These are phyloP conservation scores for Cutaneotrichosporon daszewskae DNA, from an alignment of 1,284 basidiomycete species.

Conservation along the genomic window DNA sequence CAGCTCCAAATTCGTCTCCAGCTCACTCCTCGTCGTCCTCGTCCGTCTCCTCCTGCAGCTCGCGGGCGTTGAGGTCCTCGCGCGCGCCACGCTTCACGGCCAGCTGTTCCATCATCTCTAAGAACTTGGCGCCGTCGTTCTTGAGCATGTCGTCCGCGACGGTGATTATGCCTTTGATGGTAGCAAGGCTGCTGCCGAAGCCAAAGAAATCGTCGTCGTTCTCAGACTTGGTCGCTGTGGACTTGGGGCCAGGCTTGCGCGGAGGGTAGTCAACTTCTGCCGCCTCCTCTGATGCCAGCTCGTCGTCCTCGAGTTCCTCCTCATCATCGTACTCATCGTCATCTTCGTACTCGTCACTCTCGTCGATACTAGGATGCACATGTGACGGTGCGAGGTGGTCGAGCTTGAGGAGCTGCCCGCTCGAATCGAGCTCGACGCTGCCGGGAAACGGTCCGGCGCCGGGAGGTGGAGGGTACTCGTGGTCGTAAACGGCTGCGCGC, in stretches of 20 bases:
- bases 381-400: conserved; percentile 52
- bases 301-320: conserved; percentile 56
- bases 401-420: conserved; percentile 71
- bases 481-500: conserved; percentile 79
- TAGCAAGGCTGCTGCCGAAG: conserved; percentile 70
- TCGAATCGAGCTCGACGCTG: conserved; percentile 89
- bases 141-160: conserved; percentile 97
- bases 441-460: conserved; percentile 98
- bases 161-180: conserved; percentile 92
- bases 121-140: conserved; percentile 96
- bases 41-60: conserved; percentile 60
- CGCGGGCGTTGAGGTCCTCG: conserved; percentile 66
- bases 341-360: conserved; percentile 42
- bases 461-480: conserved; percentile 79
- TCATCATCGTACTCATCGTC: conserved; percentile 45
- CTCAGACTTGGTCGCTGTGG: conserved; percentile 27
- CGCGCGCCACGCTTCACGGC: conserved; percentile 89
- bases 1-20: conserved; percentile 56
- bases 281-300: conserved; percentile 60
- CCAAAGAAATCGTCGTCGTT: conserved; percentile 64
- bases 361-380: conserved; percentile 40
- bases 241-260: conserved; percentile 21
- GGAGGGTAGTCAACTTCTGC: conserved; percentile 50
- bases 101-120: conserved; percentile 99
- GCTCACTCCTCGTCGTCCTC: conserved; percentile 56